A percentile compares a stretch with the other conserved stretches of the same genome.
phyloP scores from a whole-genome alignment of 2,329 filamentous ascomycete genomes.

The Didymosphaeria variabile region DNA sequence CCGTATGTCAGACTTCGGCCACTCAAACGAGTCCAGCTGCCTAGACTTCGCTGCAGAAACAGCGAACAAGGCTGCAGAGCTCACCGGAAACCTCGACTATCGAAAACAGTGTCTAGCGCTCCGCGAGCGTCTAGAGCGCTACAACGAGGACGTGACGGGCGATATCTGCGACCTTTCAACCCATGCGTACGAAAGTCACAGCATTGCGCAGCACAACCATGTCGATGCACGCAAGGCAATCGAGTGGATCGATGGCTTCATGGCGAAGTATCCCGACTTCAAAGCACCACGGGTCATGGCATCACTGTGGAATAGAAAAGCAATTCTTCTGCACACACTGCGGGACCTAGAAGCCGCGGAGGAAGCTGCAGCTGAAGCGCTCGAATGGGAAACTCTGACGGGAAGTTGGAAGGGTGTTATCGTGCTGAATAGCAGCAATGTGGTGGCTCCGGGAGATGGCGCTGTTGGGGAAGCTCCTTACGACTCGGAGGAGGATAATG shows the following conservation, averaged over 20 bases:
- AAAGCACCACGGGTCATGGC: conserved; percentile 7
- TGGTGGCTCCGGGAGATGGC: conserved; percentile 7
- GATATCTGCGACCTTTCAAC: conserved; percentile 11
- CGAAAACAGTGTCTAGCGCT: neutral
- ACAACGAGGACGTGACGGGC: conserved; percentile 6
- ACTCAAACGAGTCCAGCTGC: neutral
- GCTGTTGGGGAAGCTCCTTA: neutral
- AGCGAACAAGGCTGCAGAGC: neutral
- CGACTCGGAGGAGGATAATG: conserved; percentile 13
- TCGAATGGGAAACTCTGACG: neutral
- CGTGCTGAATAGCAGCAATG: conserved; percentile 5
- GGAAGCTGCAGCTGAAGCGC: conserved; percentile 1
- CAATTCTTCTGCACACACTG: conserved; percentile 1
- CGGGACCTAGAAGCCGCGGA: conserved; percentile 2
- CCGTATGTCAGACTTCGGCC: conserved; percentile 1
- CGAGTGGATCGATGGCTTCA: conserved; percentile 16
- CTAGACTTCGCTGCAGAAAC: neutral
- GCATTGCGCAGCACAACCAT: neutral
- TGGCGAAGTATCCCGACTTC: conserved; percentile 11
- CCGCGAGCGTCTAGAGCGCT: conserved; percentile 1
- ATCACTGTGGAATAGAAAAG: conserved; percentile 10
- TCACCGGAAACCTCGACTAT: conserved; percentile 3
- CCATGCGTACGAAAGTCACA: neutral
- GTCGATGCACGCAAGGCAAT: conserved; percentile 12
- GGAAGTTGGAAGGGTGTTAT: conserved; percentile 1